phyloP scores from a whole-genome alignment of 306 rosid genomes.

The Rosa lucieae region DNA sequence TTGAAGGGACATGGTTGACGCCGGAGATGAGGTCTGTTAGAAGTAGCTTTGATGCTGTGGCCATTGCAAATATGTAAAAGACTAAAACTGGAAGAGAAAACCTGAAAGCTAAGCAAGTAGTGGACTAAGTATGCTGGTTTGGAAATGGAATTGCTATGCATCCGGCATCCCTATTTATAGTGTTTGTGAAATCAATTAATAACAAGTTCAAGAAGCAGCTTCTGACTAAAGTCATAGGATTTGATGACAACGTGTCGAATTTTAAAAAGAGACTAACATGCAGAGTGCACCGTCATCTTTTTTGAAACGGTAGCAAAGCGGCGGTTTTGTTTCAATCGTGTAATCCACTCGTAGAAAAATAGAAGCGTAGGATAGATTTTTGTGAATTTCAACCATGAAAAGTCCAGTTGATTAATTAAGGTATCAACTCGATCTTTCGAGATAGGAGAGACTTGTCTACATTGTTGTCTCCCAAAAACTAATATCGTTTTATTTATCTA shows the following conservation, averaged over 20 bases:
- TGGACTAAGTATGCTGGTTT: background rate
- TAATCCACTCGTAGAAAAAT: too few relatives aligned
- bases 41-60: constrained; percentile 26
- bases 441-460: too few relatives aligned
- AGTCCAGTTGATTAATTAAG: too few relatives aligned
- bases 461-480: too few relatives aligned
- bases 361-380: too few relatives aligned
- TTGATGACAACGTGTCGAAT: background rate
- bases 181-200: background rate
- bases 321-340: background rate
- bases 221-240: background rate
- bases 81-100: background rate
- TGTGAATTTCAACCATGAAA: too few relatives aligned
- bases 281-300: background rate
- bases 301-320: background rate
- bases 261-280: background rate
- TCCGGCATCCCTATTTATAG: background rate
- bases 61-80: constrained; percentile 4
- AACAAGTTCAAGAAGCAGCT: background rate
- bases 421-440: too few relatives aligned
- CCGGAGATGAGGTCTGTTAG: constrained; percentile 33
- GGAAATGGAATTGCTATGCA: background rate
- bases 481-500: too few relatives aligned
- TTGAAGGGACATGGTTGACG: constrained; percentile 34
- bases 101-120: background rate